Evolutionary conservation across 306 rosid genomes (phyloP), one percentile per base, ranked within the genome.

Genomic region (Vigna trinervia): DNA sequence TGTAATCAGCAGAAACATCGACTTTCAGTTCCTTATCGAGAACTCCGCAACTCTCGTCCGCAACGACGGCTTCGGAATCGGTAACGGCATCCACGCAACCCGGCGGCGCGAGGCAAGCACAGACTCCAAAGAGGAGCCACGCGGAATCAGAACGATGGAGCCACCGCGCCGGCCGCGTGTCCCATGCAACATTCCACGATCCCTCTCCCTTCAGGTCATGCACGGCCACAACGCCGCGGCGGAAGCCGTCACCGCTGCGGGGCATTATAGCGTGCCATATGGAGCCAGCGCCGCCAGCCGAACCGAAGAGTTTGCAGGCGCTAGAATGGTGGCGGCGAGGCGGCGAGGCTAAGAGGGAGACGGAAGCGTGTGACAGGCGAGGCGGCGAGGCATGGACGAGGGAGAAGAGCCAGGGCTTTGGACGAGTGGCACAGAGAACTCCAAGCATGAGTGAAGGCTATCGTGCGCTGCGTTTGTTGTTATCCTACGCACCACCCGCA

Each of bases 121-220:
- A 89, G 38, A 92, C 98, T 7, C 98, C 98, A 53, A 94, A 94
- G 2, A 94, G 86, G 0, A 94, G 89, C 98, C 98, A 92, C 2
- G 90, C 98, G 0, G 98, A 90, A 78, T 94, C 96, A 0, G 97
- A 56, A 4, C 93, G 82, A 67, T 94, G 97, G 60, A 94, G 97
- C 98, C 98, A 94, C 39, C 98, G 87, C 0, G 97, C 96, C 0
- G 98, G 98, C 1, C 98, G 90, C 0, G 97, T 85, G n/a, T 94
- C 98, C 88, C 91, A 85, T 1, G 95, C 96, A 14, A 87, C 98
- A 68, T 94, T 94, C 98, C 98, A 94, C 5, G 97, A 94, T 38
- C 97, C 98, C 69, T 92, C 98, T 4, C 96, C 98, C 15, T 82
- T 93, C 61, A 81, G 71, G 53, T 85, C 94, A 59, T 82, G 88